A percentile compares a stretch with the other conserved stretches of the same genome.
Conservation (phyloP, 805 yeast genomes). For the Wickerhamiella shivajii region DNA sequence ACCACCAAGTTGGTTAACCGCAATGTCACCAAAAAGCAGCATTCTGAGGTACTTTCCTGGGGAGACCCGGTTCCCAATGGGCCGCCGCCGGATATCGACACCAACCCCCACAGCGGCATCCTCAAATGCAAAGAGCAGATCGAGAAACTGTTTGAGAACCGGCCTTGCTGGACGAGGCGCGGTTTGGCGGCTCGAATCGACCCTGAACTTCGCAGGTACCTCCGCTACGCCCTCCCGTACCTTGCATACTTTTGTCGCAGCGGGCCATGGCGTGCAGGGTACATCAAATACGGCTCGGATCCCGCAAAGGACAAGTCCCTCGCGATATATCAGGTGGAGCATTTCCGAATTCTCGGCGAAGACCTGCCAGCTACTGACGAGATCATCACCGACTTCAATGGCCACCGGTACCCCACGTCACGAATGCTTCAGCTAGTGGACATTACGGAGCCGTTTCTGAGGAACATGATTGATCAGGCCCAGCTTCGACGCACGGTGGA, state of each 20-base stretch:
- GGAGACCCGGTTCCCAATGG: conserved; percentile 23
- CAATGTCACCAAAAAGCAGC: conserved; percentile 19
- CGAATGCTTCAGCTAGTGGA: conserved; percentile 71
- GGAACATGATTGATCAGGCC: conserved; percentile 28
- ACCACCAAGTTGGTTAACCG: conserved; percentile 23
- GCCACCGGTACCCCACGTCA: conserved; percentile 50
- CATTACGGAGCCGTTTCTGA: conserved; percentile 50
- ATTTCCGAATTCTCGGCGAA: conserved; percentile 40
- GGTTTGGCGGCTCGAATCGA: conserved; percentile 31
- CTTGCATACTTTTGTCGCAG: conserved; percentile 67
- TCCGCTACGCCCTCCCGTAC: conserved; percentile 72
- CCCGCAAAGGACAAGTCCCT: conserved; percentile 43
- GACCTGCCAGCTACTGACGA: conserved; percentile 16
- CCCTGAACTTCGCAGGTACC: conserved; percentile 14
- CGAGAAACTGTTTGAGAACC: conserved; percentile 38
- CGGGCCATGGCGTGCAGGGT: conserved; percentile 93
- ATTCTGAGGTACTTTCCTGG: conserved; percentile 24
- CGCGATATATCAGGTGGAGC: conserved; percentile 69
- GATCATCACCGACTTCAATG: conserved; percentile 47
- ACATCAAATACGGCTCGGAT: conserved; percentile 63
- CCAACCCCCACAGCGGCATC: conserved; percentile 29
- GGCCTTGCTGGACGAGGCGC: conserved; percentile 79
- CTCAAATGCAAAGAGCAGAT: conserved; percentile 26
- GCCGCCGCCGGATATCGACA: conserved; percentile 28
- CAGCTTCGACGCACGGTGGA: conserved; percentile 32